Percentiles rank a stretch among this genome's conserved stretches.
Evolutionary conservation across 2,329 filamentous ascomycete genomes (phyloP).

Genomic region (Botryotinia narcissicola): DNA sequence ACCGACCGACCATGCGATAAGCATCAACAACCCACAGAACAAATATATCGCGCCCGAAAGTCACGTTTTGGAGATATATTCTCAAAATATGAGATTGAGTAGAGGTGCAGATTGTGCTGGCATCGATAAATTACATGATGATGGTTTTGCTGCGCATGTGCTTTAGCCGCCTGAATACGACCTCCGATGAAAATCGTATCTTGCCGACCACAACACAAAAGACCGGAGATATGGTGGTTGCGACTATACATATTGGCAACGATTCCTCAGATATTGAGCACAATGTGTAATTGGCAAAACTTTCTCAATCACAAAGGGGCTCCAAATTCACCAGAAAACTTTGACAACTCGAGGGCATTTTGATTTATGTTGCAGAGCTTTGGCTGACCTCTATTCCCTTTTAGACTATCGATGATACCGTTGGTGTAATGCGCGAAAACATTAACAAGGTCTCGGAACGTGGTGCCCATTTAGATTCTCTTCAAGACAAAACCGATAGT

Average conservation of each 20-base stretch:
- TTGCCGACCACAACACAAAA: not conserved
- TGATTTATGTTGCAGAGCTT: slow-evolving; percentile 10
- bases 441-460: slow-evolving; percentile 95
- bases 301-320: not conserved
- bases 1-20: slow-evolving; percentile 3
- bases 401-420: slow-evolving; percentile 96
- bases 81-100: not conserved
- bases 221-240: not conserved
- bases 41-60: not conserved
- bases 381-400: slow-evolving; percentile 27
- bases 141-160: slow-evolving; percentile 23
- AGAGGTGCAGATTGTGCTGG: not conserved
- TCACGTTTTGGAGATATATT: not conserved
- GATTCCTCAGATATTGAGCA: not conserved
- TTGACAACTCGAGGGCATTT: not conserved
- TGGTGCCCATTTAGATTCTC: slow-evolving; percentile 80
- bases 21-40: not conserved
- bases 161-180: slow-evolving; percentile 25
- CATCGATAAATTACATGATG: slow-evolving; percentile 15
- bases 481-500: slow-evolving; percentile 94
- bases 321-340: not conserved
- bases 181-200: not conserved
- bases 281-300: not conserved
- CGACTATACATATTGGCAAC: not conserved
- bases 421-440: slow-evolving; percentile 94